Base-by-base conservation (phyloP, 495 filamentous ascomycete genomes). In the Tuber aestivum region DNA sequence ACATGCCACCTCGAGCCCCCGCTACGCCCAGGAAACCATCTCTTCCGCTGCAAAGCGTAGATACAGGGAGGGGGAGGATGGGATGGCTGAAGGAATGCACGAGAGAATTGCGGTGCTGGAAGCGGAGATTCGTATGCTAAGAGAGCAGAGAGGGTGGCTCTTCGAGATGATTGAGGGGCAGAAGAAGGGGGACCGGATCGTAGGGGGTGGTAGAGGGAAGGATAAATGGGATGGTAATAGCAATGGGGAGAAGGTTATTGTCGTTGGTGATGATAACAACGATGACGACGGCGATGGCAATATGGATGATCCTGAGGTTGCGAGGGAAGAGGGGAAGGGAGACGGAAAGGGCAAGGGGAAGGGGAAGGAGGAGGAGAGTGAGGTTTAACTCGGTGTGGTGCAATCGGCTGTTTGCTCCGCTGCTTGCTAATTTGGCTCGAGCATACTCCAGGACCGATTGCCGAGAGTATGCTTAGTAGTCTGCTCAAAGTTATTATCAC, bases 41-140 rank as follows among this genome's bases (percentile, higher is more conserved):
- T 32, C 56, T 35, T 65, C 56, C 27, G 56, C 56, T 18, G 56
- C 56, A 5, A 65, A 65, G 27, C 56, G 56, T 20, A 32, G 56
- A 65, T 65, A 7, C 27, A 65, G 56, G 56, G 56, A 65, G 32
- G 56, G 35, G 56, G 56, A 35, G 12, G 56, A 35, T 27, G 56
- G 27, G 10, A 65, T 65, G 27, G 27, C 10, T 20, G 27, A 5
- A 18, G 56, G 56, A 35, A 65, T 65, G 35, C 56, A 32, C 0
- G 27, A 77, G 41, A 73, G 75, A 23, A 77, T 77, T 18, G 56
- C 72, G 6, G 45, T 70, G 32, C 42, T 77, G 21, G 75, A 77
- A 69, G 75, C 75, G 14, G 75, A 77, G 56, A 77, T 77, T 44
- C 72, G 38, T 18, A 70, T 77, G 21, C 12, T 77, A 27, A 77